phyloP scores from a whole-genome alignment of 2,329 filamentous ascomycete species.

The Hymenoscyphus fructigenus region DNA sequence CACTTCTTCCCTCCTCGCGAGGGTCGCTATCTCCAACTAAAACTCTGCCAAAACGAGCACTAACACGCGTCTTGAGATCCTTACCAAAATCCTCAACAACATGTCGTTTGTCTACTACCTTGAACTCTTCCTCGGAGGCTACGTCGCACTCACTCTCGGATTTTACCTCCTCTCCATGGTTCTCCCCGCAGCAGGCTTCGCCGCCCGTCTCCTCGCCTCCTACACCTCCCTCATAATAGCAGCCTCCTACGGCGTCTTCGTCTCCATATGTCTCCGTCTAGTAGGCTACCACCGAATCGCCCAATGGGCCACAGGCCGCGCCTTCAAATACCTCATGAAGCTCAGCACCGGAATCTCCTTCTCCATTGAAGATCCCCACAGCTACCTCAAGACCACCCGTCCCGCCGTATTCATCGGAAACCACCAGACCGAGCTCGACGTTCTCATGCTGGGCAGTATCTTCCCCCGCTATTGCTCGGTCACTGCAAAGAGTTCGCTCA shows the following conservation, averaged over 20 bases:
- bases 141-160: slow-evolving; percentile 51
- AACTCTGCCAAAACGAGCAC: not conserved
- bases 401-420: slow-evolving; percentile 92
- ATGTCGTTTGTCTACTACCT: slow-evolving; percentile 37
- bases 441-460: slow-evolving; percentile 83
- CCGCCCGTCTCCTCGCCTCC: slow-evolving; percentile 64
- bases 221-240: slow-evolving; percentile 61
- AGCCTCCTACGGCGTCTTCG: slow-evolving; percentile 73
- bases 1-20: slow-evolving; percentile 32
- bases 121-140: slow-evolving; percentile 50
- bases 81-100: not conserved
- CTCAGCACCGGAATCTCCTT: slow-evolving; percentile 76
- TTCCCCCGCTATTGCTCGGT: slow-evolving; percentile 92
- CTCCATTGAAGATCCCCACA: slow-evolving; percentile 65
- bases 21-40: slow-evolving; percentile 20
- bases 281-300: slow-evolving; percentile 71
- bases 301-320: slow-evolving; percentile 80
- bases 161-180: slow-evolving; percentile 63
- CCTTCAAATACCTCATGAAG: slow-evolving; percentile 79
- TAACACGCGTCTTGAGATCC: not conserved
- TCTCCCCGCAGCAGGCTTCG: slow-evolving; percentile 62
- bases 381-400: slow-evolving; percentile 55
- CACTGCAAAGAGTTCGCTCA: slow-evolving; percentile 85
- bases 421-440: slow-evolving; percentile 94
- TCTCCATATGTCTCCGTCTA: slow-evolving; percentile 69